phyloP scores from a whole-genome alignment of 306 rosid genomes.

The Albizia julibrissin region DNA sequence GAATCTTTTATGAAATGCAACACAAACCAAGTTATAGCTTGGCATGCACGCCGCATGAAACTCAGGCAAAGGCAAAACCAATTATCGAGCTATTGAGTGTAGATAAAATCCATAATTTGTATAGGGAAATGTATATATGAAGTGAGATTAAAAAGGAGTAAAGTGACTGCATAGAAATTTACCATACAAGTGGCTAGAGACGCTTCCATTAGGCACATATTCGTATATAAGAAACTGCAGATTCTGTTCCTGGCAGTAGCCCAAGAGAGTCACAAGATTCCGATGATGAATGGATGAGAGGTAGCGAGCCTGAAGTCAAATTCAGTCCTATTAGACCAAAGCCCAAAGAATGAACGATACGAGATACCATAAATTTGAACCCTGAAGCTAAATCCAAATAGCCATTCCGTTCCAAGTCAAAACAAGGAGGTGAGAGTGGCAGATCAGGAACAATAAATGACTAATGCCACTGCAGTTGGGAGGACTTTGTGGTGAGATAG shows the following conservation, averaged over 20 bases:
- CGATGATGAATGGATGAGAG: constrained; percentile 82
- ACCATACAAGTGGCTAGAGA: constrained; percentile 94
- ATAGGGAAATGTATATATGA: not conserved
- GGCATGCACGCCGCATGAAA: not conserved
- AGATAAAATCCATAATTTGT: constrained; percentile 1
- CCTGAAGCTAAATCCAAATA: not conserved
- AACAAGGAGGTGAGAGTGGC: constrained; percentile 11
- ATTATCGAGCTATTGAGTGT: not conserved
- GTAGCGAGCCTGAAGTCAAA: constrained; percentile 72
- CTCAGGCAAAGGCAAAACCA: constrained; percentile 9
- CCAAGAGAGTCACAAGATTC: constrained; percentile 80
- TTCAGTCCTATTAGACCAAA: constrained; percentile 42
- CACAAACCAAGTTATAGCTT: not conserved
- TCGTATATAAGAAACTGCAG: constrained; percentile 88
- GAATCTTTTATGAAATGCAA: constrained; percentile 9
- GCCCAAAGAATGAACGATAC: constrained; percentile 27
- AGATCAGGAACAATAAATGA: not conserved
- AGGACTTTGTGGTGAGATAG: not conserved
- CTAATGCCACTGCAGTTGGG: not conserved
- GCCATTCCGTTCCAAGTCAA: constrained; percentile 13
- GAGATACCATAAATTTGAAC: not conserved
- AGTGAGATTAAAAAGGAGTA: not conserved
- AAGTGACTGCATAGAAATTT: constrained; percentile 49
- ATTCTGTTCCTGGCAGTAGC: constrained; percentile 90
- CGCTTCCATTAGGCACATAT: constrained; percentile 85